A percentile compares a stretch with the other conserved stretches of the same genome.
Evolutionary conservation across 2,329 filamentous ascomycete species (phyloP).

Genomic region (Metarhizium rileyi): DNA sequence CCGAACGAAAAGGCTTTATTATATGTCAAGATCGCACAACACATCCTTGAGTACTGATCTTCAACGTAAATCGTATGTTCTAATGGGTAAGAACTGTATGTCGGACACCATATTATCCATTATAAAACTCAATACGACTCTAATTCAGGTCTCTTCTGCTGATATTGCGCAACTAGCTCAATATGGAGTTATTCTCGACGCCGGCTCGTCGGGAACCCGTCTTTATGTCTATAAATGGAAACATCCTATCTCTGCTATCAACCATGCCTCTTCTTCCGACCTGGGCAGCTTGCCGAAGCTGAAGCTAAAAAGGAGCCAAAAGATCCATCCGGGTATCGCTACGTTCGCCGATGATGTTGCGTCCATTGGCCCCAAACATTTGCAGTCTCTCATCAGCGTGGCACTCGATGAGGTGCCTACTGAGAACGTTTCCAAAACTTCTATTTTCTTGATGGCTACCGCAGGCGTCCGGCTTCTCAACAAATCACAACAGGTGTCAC

Average conservation of each 20-base stretch:
- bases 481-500: conserved; percentile 56
- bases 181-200: conserved; percentile 95
- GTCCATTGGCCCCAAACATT: conserved; percentile 70
- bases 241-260: conserved; percentile 56
- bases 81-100: conserved; percentile 22
- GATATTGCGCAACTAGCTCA: conserved; percentile 32
- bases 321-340: conserved; percentile 88
- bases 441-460: conserved; percentile 90
- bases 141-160: neutral
- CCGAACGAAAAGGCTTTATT: neutral
- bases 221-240: conserved; percentile 93
- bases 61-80: neutral
- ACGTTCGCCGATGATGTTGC: conserved; percentile 73
- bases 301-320: conserved; percentile 80
- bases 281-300: conserved; percentile 66
- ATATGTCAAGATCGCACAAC: neutral
- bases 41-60: neutral
- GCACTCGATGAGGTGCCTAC: conserved; percentile 69
- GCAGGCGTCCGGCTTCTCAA: conserved; percentile 87
- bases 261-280: conserved; percentile 31
- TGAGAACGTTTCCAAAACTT: conserved; percentile 71
- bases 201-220: conserved; percentile 92
- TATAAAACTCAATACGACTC: neutral
- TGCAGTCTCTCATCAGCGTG: conserved; percentile 71
- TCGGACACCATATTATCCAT: neutral